Evolutionary conservation across 2,329 filamentous ascomycete genomes (phyloP).

Genomic region (Aspergillus piperis): DNA sequence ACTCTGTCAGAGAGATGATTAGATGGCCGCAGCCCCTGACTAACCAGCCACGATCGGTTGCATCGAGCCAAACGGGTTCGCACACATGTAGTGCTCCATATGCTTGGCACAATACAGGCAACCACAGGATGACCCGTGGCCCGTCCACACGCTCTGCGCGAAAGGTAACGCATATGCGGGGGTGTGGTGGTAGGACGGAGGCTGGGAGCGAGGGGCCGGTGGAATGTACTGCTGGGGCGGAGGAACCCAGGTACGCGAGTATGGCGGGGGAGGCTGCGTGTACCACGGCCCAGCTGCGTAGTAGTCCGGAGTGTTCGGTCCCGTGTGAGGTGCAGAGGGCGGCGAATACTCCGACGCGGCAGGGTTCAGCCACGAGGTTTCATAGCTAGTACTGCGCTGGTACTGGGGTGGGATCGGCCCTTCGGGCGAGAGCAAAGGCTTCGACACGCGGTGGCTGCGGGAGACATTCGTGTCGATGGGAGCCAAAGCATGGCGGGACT

Average conservation of each 20-base stretch:
- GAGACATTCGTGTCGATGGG: conserved; percentile 67
- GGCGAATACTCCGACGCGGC: conserved; percentile 53
- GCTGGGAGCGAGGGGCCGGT: conserved; percentile 45
- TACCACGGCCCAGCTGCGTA: conserved; percentile 48
- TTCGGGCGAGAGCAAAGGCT: conserved; percentile 52
- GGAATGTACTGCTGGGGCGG: conserved; percentile 39
- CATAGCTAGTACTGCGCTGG: conserved; percentile 48
- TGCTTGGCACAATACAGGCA: conserved; percentile 53
- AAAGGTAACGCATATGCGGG: conserved; percentile 52
- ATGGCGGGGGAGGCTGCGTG: conserved; percentile 43
- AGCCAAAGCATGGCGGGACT: conserved; percentile 54
- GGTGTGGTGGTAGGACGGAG: conserved; percentile 50
- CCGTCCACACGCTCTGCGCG: conserved; percentile 50
- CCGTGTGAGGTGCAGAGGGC: conserved; percentile 52
- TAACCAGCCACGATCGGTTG: conserved; percentile 47
- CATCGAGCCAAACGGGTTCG: conserved; percentile 45
- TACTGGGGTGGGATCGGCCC: conserved; percentile 53
- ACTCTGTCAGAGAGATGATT: no score
- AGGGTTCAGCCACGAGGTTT: conserved; percentile 55
- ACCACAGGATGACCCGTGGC: conserved; percentile 49
- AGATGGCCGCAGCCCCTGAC: background rate
- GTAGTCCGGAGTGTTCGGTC: conserved; percentile 51
- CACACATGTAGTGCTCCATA: conserved; percentile 52
- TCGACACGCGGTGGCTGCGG: conserved; percentile 52
- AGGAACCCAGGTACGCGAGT: conserved; percentile 43